phyloP scores from a whole-genome alignment of 1,284 basidiomycete species.

The Tausonia pullulans region DNA sequence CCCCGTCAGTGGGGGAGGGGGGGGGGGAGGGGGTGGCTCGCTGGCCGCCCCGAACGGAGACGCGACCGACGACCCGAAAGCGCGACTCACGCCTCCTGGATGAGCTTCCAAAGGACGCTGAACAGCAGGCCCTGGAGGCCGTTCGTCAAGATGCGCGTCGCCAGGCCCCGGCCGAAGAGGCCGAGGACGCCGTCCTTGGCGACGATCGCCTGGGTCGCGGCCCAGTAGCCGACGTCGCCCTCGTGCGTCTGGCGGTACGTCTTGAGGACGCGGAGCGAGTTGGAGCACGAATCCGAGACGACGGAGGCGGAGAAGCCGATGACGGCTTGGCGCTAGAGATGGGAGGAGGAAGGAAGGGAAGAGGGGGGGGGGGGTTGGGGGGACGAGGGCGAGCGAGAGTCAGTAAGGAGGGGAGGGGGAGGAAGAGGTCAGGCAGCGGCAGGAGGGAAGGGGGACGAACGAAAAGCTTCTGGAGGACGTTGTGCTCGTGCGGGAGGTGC shows the following conservation, averaged over 20 bases:
- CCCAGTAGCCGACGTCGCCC: slow-evolving; percentile 57
- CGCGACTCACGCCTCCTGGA: slow-evolving; percentile 45
- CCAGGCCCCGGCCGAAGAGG: slow-evolving; percentile 71
- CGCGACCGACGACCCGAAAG: no score
- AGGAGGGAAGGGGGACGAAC: slow-evolving; percentile 19
- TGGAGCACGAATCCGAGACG: slow-evolving; percentile 67
- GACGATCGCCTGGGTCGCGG: slow-evolving; percentile 47
- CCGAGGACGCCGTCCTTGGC: slow-evolving; percentile 51
- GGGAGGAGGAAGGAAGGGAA: background rate
- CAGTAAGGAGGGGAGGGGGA: background rate
- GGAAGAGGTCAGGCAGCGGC: background rate
- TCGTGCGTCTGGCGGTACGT: slow-evolving; percentile 82
- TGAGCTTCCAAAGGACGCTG: slow-evolving; percentile 70
- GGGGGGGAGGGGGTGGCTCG: no score
- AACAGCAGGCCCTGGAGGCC: slow-evolving; percentile 78
- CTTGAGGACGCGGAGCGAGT: slow-evolving; percentile 81
- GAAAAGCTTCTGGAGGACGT: slow-evolving; percentile 46
- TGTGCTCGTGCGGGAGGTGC: slow-evolving; percentile 48
- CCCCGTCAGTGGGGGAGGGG: no score
- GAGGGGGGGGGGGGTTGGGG: no score
- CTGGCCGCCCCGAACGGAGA: no score
- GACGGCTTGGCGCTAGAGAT: slow-evolving; percentile 53
- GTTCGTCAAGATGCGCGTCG: slow-evolving; percentile 71
- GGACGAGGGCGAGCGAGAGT: background rate
- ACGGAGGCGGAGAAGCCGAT: slow-evolving; percentile 77